Conservation (phyloP, 129 eudicot genomes). For the Oenanthe sinensis region DNA sequence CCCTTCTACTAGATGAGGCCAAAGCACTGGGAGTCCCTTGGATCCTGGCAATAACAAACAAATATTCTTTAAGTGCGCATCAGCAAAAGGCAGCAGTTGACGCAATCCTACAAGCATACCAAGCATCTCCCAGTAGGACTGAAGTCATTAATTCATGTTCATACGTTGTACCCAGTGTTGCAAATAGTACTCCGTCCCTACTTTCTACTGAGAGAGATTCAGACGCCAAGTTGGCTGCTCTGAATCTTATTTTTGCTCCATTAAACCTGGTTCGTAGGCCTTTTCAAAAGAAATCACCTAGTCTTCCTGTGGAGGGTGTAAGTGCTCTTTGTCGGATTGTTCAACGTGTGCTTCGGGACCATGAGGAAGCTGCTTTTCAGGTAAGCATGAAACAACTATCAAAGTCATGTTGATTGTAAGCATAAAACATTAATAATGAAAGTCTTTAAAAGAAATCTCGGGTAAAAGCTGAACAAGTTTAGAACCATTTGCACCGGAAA, state of each 20-base stretch:
- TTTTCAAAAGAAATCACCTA: conserved; percentile 52
- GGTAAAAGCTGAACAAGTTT: background rate
- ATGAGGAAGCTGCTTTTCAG: conserved; percentile 87
- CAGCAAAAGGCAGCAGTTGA: conserved; percentile 72
- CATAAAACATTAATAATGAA: background rate
- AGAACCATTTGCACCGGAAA: background rate
- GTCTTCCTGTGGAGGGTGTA: conserved; percentile 92
- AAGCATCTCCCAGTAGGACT: conserved; percentile 52
- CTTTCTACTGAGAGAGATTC: conserved; percentile 23
- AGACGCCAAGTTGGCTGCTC: conserved; percentile 37
- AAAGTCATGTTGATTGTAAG: background rate
- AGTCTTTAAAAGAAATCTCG: background rate
- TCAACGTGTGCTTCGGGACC: conserved; percentile 55
- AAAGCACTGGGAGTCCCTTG: conserved; percentile 90
- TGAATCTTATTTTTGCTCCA: conserved; percentile 47
- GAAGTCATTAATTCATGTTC: conserved; percentile 79
- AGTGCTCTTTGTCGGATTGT: conserved; percentile 67
- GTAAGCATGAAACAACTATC: conserved; percentile 19
- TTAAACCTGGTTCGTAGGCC: conserved; percentile 50
- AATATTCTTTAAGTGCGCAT: conserved; percentile 90
- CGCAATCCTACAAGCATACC: conserved; percentile 73
- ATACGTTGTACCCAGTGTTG: conserved; percentile 61
- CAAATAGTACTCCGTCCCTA: conserved; percentile 31
- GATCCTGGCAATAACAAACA: conserved; percentile 92
- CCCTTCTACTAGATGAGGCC: conserved; percentile 72